Evolutionary conservation across 2,329 filamentous ascomycete species (phyloP).

Genomic region (Blastomyces emzantsi): DNA sequence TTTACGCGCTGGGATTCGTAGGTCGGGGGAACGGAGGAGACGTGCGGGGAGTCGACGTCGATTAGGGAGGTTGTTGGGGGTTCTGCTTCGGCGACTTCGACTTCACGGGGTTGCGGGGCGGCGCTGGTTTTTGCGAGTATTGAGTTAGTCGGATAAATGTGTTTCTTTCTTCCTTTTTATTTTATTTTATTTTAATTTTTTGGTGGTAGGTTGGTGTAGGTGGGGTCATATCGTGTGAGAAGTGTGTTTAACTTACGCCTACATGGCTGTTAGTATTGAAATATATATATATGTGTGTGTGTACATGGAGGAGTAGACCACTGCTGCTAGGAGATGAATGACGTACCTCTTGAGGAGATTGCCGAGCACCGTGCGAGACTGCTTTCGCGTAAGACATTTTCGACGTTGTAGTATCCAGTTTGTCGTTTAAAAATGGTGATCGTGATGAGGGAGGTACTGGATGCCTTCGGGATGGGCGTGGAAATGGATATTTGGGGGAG

Average conservation of each 20-base stretch:
- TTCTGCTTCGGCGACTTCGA: conserved; percentile 34
- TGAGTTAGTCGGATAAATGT: background rate
- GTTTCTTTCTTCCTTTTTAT: background rate
- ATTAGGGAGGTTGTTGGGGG: conserved; percentile 35
- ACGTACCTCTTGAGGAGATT: conserved; percentile 40
- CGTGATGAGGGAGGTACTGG: background rate
- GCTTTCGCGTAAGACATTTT: conserved; percentile 43
- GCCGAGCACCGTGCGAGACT: conserved; percentile 40
- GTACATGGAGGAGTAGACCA: background rate
- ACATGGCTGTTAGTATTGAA: conserved; percentile 7
- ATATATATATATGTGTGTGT: conserved; percentile 11
- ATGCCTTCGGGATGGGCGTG: background rate
- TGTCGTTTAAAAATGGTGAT: background rate
- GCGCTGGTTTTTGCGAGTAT: conserved; percentile 24
- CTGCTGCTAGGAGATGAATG: background rate
- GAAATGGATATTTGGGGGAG: background rate
- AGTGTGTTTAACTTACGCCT: conserved; percentile 30
- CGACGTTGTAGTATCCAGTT: background rate
- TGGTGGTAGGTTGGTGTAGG: background rate
- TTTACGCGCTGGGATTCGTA: conserved; percentile 37
- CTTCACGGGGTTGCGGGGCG: conserved; percentile 31
- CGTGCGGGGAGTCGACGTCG: conserved; percentile 41
- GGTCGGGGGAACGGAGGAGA: conserved; percentile 35
- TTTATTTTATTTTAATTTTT: no score
- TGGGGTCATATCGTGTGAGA: background rate